These are phyloP conservation scores for Tritrichomonas foetus DNA, from an alignment of 208 protist species.

Conservation along the genomic window DNA sequence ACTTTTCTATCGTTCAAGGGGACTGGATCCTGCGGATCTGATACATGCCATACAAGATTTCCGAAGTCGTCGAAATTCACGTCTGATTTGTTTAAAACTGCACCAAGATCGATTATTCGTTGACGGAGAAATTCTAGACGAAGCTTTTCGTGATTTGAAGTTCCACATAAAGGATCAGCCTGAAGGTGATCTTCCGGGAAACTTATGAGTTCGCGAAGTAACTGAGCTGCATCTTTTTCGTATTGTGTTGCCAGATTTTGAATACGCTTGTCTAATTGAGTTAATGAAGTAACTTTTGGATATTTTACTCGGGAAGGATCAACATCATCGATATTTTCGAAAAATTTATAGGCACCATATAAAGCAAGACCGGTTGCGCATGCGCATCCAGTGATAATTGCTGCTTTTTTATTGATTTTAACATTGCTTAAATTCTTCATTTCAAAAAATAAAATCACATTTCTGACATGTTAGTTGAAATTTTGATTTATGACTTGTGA, in stretches of 20 bases:
- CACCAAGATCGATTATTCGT: neutral
- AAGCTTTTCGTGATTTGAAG: neutral
- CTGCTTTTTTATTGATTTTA: no score
- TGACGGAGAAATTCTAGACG: neutral
- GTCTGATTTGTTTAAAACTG: neutral
- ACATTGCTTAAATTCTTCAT: no score
- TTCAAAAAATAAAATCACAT: no score
- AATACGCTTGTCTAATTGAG: neutral
- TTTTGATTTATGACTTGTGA: no score
- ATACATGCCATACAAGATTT: neutral
- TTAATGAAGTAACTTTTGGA: neutral
- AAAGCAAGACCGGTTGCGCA: no score
- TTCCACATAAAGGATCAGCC: neutral
- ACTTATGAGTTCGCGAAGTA: neutral
- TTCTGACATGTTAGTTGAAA: no score
- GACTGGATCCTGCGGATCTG: neutral
- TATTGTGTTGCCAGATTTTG: neutral
- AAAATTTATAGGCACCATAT: no score
- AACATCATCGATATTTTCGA: no score
- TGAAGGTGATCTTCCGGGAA: neutral
- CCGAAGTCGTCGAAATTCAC: neutral
- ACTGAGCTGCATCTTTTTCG: neutral
- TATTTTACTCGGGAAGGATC: no score
- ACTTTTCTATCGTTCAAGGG: neutral
- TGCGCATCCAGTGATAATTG: no score